Evolutionary conservation across 2,329 filamentous ascomycete species (phyloP).

Genomic region (Seiridium cupressi): DNA sequence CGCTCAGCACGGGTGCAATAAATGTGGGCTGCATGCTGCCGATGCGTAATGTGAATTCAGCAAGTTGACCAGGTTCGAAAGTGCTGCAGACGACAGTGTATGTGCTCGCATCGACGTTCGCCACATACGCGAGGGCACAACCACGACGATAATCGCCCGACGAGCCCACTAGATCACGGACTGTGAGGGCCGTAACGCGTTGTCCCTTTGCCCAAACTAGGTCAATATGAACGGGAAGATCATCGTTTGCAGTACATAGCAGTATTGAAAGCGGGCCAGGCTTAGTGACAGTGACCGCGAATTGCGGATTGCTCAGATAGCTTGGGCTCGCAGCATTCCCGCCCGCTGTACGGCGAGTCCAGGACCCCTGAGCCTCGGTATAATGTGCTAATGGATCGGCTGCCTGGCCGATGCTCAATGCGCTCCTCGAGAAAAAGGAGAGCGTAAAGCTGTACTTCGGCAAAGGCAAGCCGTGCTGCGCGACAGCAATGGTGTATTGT

Average conservation of each 20-base stretch:
- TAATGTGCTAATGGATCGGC: conserved; percentile 56
- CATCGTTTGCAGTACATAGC: conserved; percentile 64
- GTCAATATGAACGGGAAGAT: conserved; percentile 80
- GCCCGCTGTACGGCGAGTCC: conserved; percentile 79
- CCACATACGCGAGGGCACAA: conserved; percentile 67
- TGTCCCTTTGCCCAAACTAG: conserved; percentile 75
- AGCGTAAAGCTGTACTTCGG: conserved; percentile 81
- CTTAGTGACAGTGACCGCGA: conserved; percentile 58
- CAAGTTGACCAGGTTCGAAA: conserved; percentile 77
- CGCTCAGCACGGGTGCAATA: conserved; percentile 63
- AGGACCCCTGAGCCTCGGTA: conserved; percentile 61
- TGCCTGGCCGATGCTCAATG: conserved; percentile 62
- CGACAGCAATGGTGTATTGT: conserved; percentile 62
- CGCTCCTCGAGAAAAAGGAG: conserved; percentile 70
- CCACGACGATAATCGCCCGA: conserved; percentile 88
- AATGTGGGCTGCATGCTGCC: conserved; percentile 57
- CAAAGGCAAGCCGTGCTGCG: conserved; percentile 75
- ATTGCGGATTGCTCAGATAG: conserved; percentile 89
- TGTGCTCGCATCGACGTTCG: conserved; percentile 61
- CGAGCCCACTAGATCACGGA: conserved; percentile 75
- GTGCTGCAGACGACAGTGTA: conserved; percentile 93
- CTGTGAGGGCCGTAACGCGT: conserved; percentile 66
- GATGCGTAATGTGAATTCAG: conserved; percentile 73
- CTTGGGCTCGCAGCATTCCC: conserved; percentile 75
- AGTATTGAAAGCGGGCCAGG: conserved; percentile 68